Conservation (phyloP, 1,139 yeast species). For the Kurtzmaniella natalensis region DNA sequence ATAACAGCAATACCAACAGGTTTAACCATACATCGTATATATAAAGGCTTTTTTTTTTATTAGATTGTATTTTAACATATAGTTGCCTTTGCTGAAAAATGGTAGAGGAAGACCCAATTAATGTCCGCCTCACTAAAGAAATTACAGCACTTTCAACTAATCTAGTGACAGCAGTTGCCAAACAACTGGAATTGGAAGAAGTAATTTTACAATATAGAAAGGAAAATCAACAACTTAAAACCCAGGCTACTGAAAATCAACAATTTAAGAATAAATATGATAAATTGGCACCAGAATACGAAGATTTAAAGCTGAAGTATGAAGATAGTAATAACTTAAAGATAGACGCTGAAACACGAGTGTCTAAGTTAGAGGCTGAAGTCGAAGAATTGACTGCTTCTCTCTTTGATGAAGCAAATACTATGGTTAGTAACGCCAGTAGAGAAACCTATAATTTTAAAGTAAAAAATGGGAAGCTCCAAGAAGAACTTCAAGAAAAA, state of each 20-base stretch:
- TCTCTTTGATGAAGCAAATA: conserved; percentile 74
- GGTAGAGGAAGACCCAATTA: conserved; percentile 13
- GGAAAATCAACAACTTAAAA: conserved; percentile 24
- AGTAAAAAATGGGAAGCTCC: conserved; percentile 51
- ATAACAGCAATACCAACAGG: neutral
- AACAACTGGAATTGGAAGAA: conserved; percentile 52
- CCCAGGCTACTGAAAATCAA: conserved; percentile 15
- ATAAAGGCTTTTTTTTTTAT: neutral
- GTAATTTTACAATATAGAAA: conserved; percentile 29
- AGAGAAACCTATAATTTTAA: conserved; percentile 52
- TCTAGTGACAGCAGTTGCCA: conserved; percentile 57
- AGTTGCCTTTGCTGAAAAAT: conserved; percentile 2
- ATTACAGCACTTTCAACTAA: conserved; percentile 56
- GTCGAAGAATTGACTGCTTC: conserved; percentile 76
- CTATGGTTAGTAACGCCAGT: conserved; percentile 72
- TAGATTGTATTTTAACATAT: neutral
- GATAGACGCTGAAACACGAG: conserved; percentile 54
- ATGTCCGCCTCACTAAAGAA: conserved; percentile 47
- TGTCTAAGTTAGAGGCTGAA: conserved; percentile 56
- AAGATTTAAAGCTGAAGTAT: conserved; percentile 30
- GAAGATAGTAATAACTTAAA: conserved; percentile 31
- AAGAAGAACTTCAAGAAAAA: conserved; percentile 67
- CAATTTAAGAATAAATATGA: conserved; percentile 25
- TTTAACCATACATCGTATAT: too few relatives aligned
- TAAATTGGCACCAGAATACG: conserved; percentile 23